A percentile compares a stretch with the other conserved stretches of the same genome.
phyloP scores from a whole-genome alignment of 2,329 filamentous ascomycete species.

The Tricladium varicosporioides region DNA sequence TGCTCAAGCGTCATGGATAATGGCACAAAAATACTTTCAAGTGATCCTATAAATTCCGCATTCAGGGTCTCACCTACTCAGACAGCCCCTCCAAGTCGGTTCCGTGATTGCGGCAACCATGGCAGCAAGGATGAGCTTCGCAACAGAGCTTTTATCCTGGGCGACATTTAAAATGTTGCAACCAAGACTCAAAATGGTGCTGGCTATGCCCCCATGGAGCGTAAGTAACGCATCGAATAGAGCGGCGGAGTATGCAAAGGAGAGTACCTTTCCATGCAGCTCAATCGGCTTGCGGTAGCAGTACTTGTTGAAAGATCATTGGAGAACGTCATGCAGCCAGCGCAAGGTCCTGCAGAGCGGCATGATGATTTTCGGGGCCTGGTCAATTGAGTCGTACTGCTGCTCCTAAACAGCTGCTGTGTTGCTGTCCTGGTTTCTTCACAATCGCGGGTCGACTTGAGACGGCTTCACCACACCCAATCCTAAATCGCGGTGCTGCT shows the following conservation, averaged over 20 bases:
- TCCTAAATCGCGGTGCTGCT: too few relatives aligned
- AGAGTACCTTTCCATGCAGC: neutral
- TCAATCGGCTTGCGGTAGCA: conserved; percentile 9
- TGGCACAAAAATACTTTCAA: too few relatives aligned
- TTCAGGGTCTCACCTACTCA: neutral
- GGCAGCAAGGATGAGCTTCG: neutral
- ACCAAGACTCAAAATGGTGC: neutral
- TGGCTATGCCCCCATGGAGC: neutral
- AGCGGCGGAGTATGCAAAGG: conserved; percentile 3
- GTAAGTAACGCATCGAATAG: neutral
- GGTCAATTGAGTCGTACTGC: neutral
- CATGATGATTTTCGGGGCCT: neutral
- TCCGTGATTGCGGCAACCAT: neutral
- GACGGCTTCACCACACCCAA: neutral
- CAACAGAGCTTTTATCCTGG: neutral
- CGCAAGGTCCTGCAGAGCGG: neutral
- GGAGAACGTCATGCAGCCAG: conserved; percentile 9
- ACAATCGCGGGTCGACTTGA: neutral
- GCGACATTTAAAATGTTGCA: neutral
- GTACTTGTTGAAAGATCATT: conserved; percentile 15
- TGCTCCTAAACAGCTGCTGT: neutral
- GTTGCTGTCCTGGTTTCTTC: neutral
- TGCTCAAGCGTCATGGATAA: neutral
- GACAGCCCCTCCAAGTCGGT: neutral
- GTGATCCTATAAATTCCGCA: too few relatives aligned